Base-by-base conservation (phyloP, 805 yeast species). In the Candida hungchunana region DNA sequence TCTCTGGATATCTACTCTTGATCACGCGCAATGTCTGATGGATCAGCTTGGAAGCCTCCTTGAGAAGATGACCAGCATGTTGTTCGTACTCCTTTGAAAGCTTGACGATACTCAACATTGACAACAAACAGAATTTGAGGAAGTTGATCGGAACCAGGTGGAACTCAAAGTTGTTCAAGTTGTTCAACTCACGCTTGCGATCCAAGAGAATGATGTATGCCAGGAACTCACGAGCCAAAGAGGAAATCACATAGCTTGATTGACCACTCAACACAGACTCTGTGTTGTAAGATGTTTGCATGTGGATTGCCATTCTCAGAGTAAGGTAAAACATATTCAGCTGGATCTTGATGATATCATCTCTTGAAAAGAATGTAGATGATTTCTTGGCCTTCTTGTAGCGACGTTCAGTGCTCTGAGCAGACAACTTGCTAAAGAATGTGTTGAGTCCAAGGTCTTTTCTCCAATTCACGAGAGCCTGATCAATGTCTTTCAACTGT, bases 121-220 rank as follows among this genome's bases (percentile, higher is more conserved):
- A 43, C 14, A 53, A 34, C 6, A 53, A 39, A 15, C 42, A 36
- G 17, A 48, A 38, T 29, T 51, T 53, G 15, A 53, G 39, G 33
- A 53, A 53, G 32, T 53, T 53, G 12, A 53, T 21, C 11, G 58
- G 58, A 9, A 51, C 47, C 27, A 51, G 29, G 30, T 53, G 58
- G 26, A 53, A 51, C 27, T 53, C 56, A 45, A 53, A 53, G 31
- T 46, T 53, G 31, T 53, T 53, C 26, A 51, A 34, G 11, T 39
- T 39, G 40, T 40, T 44, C 29, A 44, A 35, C 40, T 34, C 49
- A 34, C 44, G 44, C 40, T 38, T 51, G 28, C 26, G 44, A 23
- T 38, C 40, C 29, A 51, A 27, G 13, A 47, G 42, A 13, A 40
- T 43, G 27, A 36, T 36, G 20, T 46, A 51, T 1, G 48, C 42